phyloP scores from a whole-genome alignment of 495 filamentous ascomycete genomes.

The Hypomontagnella monticulosa region DNA sequence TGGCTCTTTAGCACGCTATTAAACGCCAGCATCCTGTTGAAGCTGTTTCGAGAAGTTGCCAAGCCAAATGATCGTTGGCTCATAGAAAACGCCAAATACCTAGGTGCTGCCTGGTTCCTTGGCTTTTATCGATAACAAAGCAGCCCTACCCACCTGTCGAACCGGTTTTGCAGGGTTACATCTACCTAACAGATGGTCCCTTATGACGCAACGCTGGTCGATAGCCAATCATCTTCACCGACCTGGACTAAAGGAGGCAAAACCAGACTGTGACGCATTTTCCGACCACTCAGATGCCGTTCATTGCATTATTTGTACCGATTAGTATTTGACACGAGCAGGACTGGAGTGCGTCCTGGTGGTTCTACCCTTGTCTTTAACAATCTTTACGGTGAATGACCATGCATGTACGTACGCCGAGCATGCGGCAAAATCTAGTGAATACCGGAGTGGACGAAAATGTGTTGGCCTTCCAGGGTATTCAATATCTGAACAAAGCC shows the following conservation, averaged over 20 bases:
- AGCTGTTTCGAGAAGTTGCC: slow-evolving; percentile 11
- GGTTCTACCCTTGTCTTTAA: slow-evolving; percentile 16
- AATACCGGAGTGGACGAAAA: slow-evolving; percentile 12
- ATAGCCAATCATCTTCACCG: slow-evolving; percentile 37
- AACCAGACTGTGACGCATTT: slow-evolving; percentile 25
- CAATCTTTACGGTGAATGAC: slow-evolving; percentile 1
- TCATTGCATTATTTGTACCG: not conserved
- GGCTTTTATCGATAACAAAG: slow-evolving; percentile 4
- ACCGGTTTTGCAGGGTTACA: slow-evolving; percentile 33
- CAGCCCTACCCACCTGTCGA: slow-evolving; percentile 4
- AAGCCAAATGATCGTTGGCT: slow-evolving; percentile 18
- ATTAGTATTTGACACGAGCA: not conserved
- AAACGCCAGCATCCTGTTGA: not conserved
- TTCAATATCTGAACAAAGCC: slow-evolving; percentile 3
- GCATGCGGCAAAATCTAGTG: slow-evolving; percentile 16
- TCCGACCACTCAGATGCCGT: slow-evolving; percentile 17
- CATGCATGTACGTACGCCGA: slow-evolving; percentile 28
- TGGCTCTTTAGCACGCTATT: not conserved
- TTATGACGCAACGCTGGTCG: slow-evolving; percentile 35
- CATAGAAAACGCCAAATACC: slow-evolving; percentile 10
- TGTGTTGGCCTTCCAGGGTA: slow-evolving; percentile 7
- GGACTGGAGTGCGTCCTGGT: slow-evolving; percentile 3
- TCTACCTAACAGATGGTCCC: slow-evolving; percentile 23
- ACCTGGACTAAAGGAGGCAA: slow-evolving; percentile 45
- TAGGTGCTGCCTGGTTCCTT: not conserved